Evolutionary conservation across 2,329 filamentous ascomycete genomes (phyloP).

Genomic region (Scleromitrula shiraiana): DNA sequence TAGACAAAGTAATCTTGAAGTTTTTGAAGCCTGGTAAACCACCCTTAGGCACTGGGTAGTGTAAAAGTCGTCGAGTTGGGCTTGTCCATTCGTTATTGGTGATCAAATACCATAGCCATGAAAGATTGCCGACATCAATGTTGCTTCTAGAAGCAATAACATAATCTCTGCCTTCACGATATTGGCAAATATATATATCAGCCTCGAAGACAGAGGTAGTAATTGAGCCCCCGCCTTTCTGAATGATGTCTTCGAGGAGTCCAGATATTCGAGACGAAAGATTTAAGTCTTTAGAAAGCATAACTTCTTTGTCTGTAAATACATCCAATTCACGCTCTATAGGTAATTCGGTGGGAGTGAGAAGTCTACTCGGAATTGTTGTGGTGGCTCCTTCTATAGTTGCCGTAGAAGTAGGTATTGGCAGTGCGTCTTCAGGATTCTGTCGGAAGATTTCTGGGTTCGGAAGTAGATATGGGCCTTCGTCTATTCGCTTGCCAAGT

Average conservation of each 20-base stretch:
- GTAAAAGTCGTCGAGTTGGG: conserved; percentile 71
- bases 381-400: conserved; percentile 62
- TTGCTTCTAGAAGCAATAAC: conserved; percentile 62
- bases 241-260: conserved; percentile 64
- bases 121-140: conserved; percentile 83
- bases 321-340: conserved; percentile 53
- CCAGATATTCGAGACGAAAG: conserved; percentile 58
- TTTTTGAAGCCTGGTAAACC: conserved; percentile 74
- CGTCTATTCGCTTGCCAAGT: conserved; percentile 83
- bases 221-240: conserved; percentile 61
- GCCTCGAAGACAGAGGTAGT: conserved; percentile 59
- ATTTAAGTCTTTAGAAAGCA: conserved; percentile 67
- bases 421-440: conserved; percentile 46
- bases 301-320: conserved; percentile 69
- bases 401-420: conserved; percentile 47
- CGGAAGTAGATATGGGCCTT: conserved; percentile 77
- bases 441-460: conserved; percentile 73
- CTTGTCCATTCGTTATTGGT: conserved; percentile 84
- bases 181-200: conserved; percentile 81
- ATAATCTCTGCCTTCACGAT: conserved; percentile 74
- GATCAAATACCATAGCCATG: conserved; percentile 91
- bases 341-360: conserved; percentile 37
- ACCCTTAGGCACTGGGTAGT: conserved; percentile 75
- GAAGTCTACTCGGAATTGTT: conserved; percentile 35
- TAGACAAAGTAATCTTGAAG: conserved; percentile 80